Evolutionary conservation across 495 filamentous ascomycete species (phyloP).

Genomic region (Cudoniella acicularis): DNA sequence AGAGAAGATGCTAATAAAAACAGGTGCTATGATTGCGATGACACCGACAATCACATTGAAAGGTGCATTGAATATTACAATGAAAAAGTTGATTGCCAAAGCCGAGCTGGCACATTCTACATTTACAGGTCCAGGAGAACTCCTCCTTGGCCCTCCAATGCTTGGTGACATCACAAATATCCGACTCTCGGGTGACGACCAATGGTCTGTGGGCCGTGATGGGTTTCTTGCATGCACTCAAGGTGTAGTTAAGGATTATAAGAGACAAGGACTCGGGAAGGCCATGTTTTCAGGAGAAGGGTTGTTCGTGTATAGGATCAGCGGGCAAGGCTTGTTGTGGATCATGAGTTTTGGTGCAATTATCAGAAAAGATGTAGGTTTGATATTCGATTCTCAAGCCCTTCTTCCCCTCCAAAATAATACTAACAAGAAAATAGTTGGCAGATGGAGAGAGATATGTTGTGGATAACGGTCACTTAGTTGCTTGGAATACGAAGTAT

Average conservation of each 20-base stretch:
- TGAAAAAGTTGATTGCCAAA: constrained; percentile 81
- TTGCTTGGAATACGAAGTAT: constrained; percentile 97
- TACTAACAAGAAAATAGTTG: constrained; percentile 46
- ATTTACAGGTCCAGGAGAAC: constrained; percentile 87
- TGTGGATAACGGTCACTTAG: constrained; percentile 92
- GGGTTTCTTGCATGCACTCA: constrained; percentile 75
- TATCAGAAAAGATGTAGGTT: constrained; percentile 85
- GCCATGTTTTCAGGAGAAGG: constrained; percentile 93
- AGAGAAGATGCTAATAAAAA: not conserved
- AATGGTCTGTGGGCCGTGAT: constrained; percentile 81
- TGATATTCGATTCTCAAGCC: no score
- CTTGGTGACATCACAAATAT: constrained; percentile 86
- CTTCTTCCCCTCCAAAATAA: constrained; percentile 4
- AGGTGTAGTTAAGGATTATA: constrained; percentile 76
- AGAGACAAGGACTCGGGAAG: constrained; percentile 84
- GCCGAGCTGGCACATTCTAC: constrained; percentile 76
- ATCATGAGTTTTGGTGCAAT: constrained; percentile 92
- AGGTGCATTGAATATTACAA: constrained; percentile 72
- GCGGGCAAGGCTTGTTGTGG: constrained; percentile 77
- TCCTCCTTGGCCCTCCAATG: constrained; percentile 74
- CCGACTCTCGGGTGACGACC: constrained; percentile 60
- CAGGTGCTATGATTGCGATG: constrained; percentile 93
- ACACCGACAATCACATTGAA: constrained; percentile 79
- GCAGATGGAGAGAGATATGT: constrained; percentile 78
- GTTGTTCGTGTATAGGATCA: constrained; percentile 84